Percentiles rank a stretch among this genome's conserved stretches.
These are phyloP conservation scores for Daedalea quercina DNA, from an alignment of 768 basidiomycete species.

Conservation along the genomic window DNA sequence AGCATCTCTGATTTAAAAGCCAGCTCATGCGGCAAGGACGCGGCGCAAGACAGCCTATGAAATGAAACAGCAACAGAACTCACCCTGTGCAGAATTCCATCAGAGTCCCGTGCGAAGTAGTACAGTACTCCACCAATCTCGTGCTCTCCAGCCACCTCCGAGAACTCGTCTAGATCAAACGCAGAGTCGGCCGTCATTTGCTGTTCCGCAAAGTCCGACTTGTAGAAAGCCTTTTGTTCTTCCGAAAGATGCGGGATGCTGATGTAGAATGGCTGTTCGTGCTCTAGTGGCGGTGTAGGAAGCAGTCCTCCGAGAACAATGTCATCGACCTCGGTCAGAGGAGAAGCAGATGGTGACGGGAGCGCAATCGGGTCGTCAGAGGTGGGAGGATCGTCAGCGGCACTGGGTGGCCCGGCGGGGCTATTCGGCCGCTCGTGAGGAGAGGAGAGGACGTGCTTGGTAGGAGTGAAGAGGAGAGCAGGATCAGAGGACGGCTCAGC, in stretches of 20 bases:
- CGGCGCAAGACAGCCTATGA: no score
- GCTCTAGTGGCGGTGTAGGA: neutral
- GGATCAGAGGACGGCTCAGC: slow-evolving; percentile 4
- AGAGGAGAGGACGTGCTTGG: slow-evolving; percentile 1
- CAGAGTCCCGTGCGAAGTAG: slow-evolving; percentile 55
- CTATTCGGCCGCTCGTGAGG: neutral
- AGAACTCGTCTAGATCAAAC: slow-evolving; percentile 10
- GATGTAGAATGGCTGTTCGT: neutral
- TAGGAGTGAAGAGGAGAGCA: neutral
- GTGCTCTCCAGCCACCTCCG: slow-evolving; percentile 51
- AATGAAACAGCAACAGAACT: slow-evolving; percentile 8
- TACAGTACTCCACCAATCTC: slow-evolving; percentile 31
- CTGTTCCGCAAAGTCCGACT: slow-evolving; percentile 7
- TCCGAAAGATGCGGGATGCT: slow-evolving; percentile 5
- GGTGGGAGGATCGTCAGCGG: neutral
- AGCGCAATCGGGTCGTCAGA: slow-evolving; percentile 5
- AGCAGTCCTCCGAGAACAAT: neutral
- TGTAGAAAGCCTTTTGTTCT: slow-evolving; percentile 1
- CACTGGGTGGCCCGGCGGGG: neutral
- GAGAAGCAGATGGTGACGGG: slow-evolving; percentile 1
- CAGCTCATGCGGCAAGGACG: no score
- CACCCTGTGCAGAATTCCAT: slow-evolving; percentile 57
- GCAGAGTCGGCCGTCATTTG: slow-evolving; percentile 6
- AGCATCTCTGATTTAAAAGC: no score
- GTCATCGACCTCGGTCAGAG: neutral